phyloP scores from a whole-genome alignment of 2,329 filamentous ascomycete species.

The Aureobasidium sp. region DNA sequence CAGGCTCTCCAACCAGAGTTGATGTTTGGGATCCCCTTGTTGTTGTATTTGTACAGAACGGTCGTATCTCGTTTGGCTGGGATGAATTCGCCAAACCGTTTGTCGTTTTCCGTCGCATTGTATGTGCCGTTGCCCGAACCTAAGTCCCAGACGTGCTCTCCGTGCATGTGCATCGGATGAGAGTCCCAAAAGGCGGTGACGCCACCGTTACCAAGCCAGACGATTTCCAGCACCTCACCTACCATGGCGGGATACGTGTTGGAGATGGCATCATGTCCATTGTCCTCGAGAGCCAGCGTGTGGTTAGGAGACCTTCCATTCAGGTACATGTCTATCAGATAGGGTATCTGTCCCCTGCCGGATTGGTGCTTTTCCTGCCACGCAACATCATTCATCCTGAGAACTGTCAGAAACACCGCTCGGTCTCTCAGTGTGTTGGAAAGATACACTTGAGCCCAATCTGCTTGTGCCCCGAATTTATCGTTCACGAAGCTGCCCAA shows the following conservation, averaged over 20 bases:
- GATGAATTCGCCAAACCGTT: too few relatives aligned
- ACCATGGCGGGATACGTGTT: conserved; percentile 44
- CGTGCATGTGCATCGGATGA: conserved; percentile 50
- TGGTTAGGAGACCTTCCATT: conserved; percentile 36
- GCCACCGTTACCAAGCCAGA: conserved; percentile 32
- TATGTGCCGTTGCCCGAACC: conserved; percentile 47
- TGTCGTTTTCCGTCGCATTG: conserved; percentile 19
- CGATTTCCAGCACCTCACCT: conserved; percentile 49
- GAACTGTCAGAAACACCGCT: too few relatives aligned
- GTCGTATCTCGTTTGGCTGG: too few relatives aligned
- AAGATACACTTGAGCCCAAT: conserved; percentile 23
- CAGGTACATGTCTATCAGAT: conserved; percentile 42
- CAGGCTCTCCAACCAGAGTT: conserved; percentile 50
- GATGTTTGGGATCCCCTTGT: too few relatives aligned
- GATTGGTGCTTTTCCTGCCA: neutral
- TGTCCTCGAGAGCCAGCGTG: conserved; percentile 39
- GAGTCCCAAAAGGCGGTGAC: conserved; percentile 34
- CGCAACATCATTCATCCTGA: too few relatives aligned
- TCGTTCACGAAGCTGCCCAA: neutral
- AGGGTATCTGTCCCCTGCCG: conserved; percentile 29
- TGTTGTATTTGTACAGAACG: too few relatives aligned
- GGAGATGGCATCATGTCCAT: conserved; percentile 46
- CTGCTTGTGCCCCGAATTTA: conserved; percentile 25
- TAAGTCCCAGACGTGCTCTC: conserved; percentile 46
- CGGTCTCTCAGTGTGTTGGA: too few relatives aligned